Conservation (phyloP, 306 rosid species). For the Acacia confusa region DNA sequence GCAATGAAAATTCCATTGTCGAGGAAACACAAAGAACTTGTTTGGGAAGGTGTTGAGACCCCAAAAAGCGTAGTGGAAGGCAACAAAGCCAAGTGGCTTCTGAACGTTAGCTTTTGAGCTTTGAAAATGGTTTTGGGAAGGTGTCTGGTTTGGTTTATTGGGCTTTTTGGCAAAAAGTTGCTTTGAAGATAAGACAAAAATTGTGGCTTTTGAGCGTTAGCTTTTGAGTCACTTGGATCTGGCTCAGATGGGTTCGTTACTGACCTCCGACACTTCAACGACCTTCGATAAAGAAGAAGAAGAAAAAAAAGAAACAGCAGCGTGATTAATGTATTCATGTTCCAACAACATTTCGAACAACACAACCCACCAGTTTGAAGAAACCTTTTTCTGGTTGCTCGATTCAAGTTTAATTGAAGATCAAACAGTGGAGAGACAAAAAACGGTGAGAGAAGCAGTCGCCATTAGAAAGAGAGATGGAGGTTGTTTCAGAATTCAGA, state of each 20-base stretch:
- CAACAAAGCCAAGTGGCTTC: no score
- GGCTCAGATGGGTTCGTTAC: slow-evolving; percentile 6
- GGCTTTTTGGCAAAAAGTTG: no score
- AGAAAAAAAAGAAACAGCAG: not conserved
- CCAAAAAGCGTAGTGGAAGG: no score
- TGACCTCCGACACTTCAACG: not conserved
- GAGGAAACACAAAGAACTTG: no score
- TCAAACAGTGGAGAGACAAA: slow-evolving; percentile 39
- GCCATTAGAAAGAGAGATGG: slow-evolving; percentile 43
- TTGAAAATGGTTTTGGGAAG: no score
- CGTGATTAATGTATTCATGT: slow-evolving; percentile 52
- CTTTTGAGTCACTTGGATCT: slow-evolving; percentile 44
- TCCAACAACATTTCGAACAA: slow-evolving; percentile 61
- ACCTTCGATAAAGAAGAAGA: not conserved
- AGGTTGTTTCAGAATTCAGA: not conserved
- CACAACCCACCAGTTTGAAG: slow-evolving; percentile 65
- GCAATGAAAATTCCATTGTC: no score
- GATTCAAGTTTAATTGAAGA: slow-evolving; percentile 47
- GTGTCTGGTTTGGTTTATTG: no score
- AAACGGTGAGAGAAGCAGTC: slow-evolving; percentile 32
- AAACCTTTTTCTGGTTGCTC: slow-evolving; percentile 32
- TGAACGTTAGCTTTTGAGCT: no score
- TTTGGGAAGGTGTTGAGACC: no score
- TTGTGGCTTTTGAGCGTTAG: no score
- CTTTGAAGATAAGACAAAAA: no score